Base-by-base conservation (phyloP, 2,329 filamentous ascomycete genomes). In the Rutstroemia sp. region DNA sequence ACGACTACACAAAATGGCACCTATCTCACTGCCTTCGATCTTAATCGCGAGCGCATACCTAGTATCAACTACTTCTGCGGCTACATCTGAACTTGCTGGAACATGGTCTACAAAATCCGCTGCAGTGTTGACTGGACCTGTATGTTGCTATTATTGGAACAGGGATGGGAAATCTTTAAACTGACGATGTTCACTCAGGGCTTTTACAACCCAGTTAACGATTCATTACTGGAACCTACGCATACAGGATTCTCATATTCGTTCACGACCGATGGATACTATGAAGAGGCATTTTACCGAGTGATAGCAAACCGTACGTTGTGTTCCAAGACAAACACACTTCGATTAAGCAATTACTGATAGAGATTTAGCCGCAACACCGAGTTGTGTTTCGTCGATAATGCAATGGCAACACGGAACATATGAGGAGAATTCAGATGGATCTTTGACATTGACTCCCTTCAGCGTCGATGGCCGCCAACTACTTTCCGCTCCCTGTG, bases 331-430 rank as follows among this genome's bases (percentile, higher is more conserved):
- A 44, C 41, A 21, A 44, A 44, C 10, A 21, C 12, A 19, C 21
- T 16, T 38, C 19, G 19, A 34, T 39, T 18, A 25, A 49, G 56
- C 19, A 16, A 58, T 65, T 8, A 64, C 46, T 46, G 7, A 61
- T 46, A 34, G 54, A 47, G 6, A 12, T 19, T 60, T 63, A 85
- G 83, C 84, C 45, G 71, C 72, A 48, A 73, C 77, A 14, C 86
- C 86, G 27, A 70, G 74, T 58, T 89, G 86, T 64, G 80, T 84
- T 1, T 75, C 77, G 54, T 83, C 79, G 8, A 78, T 88, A 49
- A 81, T 89, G 75, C 85, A 88, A 71, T 90, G 82, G 77, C 86
- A 90, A 67, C 86, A 90, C 67, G 86, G 86, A 44, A 81, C 70
- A 54, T 87, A 81, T 67, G 72, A 73, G 5, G 73, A 82, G 62